Evolutionary conservation across 169 alveolate genomes (phyloP).

Genomic region (Plasmodium fragile): DNA sequence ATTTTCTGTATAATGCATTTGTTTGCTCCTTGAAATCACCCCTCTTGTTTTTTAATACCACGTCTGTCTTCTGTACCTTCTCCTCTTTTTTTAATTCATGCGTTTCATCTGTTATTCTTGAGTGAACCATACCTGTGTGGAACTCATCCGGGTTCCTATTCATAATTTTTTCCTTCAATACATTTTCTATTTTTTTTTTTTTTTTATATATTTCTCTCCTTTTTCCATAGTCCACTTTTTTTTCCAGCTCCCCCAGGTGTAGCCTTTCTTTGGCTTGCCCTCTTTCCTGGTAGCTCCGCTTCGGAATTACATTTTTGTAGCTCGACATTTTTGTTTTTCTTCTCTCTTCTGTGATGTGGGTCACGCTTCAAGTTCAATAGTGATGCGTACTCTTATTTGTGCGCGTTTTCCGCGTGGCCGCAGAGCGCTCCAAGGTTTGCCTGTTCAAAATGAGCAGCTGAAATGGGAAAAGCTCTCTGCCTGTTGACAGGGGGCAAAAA

Average conservation of each 20-base stretch:
- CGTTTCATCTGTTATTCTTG: constrained; percentile 16
- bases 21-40: constrained; percentile 10
- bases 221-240: constrained; percentile 61
- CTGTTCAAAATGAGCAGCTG: not conserved
- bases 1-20: constrained; percentile 5
- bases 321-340: constrained; percentile 39
- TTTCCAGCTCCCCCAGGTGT: constrained; percentile 67
- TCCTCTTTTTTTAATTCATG: constrained; percentile 35
- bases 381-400: not conserved
- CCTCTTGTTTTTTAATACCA: constrained; percentile 27
- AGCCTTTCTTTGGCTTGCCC: constrained; percentile 68
- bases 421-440: not conserved
- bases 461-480: not conserved
- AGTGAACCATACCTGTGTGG: constrained; percentile 72
- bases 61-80: not conserved
- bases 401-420: not conserved
- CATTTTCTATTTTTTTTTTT: constrained; percentile 66
- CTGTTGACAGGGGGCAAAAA: not conserved
- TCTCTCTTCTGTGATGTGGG: not conserved
- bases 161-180: constrained; percentile 59
- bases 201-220: constrained; percentile 66
- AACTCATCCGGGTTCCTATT: constrained; percentile 63
- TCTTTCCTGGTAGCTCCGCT: constrained; percentile 55
- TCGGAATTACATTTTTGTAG: constrained; percentile 44
- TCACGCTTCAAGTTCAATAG: not conserved